Base-by-base conservation (phyloP, 78 protist species). In the Dictyostelium intermedium region DNA sequence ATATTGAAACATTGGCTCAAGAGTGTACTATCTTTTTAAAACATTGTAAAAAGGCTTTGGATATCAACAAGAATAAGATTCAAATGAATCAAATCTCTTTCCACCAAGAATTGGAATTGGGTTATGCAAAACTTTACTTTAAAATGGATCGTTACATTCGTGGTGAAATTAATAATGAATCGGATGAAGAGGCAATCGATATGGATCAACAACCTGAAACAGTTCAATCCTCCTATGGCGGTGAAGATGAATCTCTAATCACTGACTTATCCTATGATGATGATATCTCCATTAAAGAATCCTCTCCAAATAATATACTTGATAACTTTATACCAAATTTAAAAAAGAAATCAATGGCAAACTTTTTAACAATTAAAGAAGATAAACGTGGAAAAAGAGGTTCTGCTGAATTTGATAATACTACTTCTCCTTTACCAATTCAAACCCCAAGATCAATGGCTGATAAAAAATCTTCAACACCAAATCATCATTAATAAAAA, bases 101-200 rank as follows among this genome's bases (percentile, higher is more conserved):
- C 85, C 93, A 87, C 8, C 84, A 87, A 25, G 93, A 87, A 13
- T 79, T 87, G n/a, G 93, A 87, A 32, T 35, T 32, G 16, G 93
- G 93, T 45, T 87, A 87, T 32, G 43, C 39, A 8, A 34, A 32
- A 41, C 66, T 87, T 5, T 61, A 61, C n/a, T 53, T 41, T 77
- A 87, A 76, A 41, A 87, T 87, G 93, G 85, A 77, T 25, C 66
- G 73, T 35, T 87, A 87, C 25, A 87, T 87, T 10, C 69, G 50
- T 10, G 93, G 85, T 66, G 93, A 87, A 66, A 87, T 87, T 25
- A 79, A 77, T 23, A 50, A 83, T n/a, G 93, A 87, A 34, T 76
- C 61, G 1, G 93, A 81, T 13, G 93, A 87, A 47, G 27, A 47
- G 30, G 34, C 30, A 2, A 30, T 79, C 7, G 84, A 79, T 27